Conservation (phyloP, 768 basidiomycete species). For the Hypholoma fasciculare region DNA sequence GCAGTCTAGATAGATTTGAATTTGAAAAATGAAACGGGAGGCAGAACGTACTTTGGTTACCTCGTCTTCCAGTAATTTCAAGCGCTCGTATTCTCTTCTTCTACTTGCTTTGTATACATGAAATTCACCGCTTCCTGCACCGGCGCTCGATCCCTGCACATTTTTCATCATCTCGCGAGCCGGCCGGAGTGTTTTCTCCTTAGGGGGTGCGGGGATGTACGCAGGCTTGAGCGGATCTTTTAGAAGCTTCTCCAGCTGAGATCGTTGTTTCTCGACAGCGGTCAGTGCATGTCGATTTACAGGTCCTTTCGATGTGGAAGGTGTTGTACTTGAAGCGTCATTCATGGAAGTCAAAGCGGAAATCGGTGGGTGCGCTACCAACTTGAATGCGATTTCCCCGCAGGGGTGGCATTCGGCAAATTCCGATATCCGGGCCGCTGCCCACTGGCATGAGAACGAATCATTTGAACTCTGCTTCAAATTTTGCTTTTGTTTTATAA, state of each 20-base stretch:
- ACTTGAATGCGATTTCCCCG: too few relatives aligned
- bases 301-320: constrained; percentile 22
- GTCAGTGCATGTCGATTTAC: constrained; percentile 50
- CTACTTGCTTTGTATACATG: constrained; percentile 98
- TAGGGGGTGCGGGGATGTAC: constrained; percentile 75
- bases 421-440: too few relatives aligned
- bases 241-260: constrained; percentile 83
- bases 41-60: constrained; percentile 61
- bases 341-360: too few relatives aligned
- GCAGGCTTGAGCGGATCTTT: constrained; percentile 87
- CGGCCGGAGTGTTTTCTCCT: constrained; percentile 79
- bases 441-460: too few relatives aligned
- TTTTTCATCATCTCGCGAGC: constrained; percentile 99
- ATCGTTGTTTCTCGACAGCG: constrained; percentile 51
- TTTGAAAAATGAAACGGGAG: not conserved
- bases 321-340: not conserved
- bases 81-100: constrained; percentile 91
- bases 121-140: constrained; percentile 96
- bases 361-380: too few relatives aligned
- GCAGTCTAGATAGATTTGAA: constrained; percentile 55
- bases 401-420: too few relatives aligned
- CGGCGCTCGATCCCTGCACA: constrained; percentile 96
- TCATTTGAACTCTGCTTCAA: too few relatives aligned
- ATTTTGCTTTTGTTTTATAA: constrained; percentile 11
- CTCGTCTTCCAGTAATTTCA: constrained; percentile 88